Conservation (phyloP, 208 protist species). For the Tetramitus jugosus region DNA sequence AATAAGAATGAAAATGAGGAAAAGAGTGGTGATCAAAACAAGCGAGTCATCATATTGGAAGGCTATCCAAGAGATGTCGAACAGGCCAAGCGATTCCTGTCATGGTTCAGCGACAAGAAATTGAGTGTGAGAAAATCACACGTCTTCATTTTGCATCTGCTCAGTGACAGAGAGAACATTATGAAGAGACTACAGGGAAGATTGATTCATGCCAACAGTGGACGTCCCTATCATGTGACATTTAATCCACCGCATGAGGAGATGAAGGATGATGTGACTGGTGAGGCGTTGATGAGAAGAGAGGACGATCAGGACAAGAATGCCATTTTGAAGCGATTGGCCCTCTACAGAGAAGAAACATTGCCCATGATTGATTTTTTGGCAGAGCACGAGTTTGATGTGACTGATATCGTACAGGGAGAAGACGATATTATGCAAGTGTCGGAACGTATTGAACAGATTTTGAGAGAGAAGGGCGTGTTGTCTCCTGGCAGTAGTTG, state of each 20-base stretch:
- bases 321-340: neutral
- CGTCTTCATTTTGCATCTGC: no score
- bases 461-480: no score
- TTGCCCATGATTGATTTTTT: no score
- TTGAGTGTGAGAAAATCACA: neutral
- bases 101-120: neutral
- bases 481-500: no score
- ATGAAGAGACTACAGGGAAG: slow-evolving; percentile 18
- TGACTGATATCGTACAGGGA: no score
- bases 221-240: slow-evolving; percentile 47
- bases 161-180: neutral
- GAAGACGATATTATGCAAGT: no score
- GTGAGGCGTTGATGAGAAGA: slow-evolving; percentile 19
- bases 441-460: no score
- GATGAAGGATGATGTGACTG: slow-evolving; percentile 23
- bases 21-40: no score
- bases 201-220: slow-evolving; percentile 40
- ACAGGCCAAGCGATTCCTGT: slow-evolving; percentile 59
- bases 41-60: slow-evolving; percentile 74
- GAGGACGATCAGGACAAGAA: slow-evolving; percentile 2
- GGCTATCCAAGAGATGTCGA: slow-evolving; percentile 61
- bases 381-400: no score
- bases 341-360: neutral
- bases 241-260: slow-evolving; percentile 33
- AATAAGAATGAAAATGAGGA: no score